A percentile compares a stretch with the other conserved stretches of the same genome.
phyloP scores from a whole-genome alignment of 2,329 filamentous ascomycete species.

The Madurella fahalii region DNA sequence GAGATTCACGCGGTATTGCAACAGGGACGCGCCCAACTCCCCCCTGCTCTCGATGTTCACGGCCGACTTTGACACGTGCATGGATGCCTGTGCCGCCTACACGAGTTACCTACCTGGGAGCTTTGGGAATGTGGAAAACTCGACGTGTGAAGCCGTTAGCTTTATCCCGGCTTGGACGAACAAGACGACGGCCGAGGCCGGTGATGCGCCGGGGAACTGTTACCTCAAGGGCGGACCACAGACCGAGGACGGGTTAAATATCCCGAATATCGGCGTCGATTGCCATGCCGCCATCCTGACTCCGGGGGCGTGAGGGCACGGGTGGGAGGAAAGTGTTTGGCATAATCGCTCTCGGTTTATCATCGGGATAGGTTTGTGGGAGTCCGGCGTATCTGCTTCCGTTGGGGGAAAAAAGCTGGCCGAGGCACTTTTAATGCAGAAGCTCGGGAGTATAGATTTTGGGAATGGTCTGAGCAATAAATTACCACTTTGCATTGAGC shows the following conservation, averaged over 20 bases:
- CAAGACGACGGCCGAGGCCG: slow-evolving; percentile 31
- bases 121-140: slow-evolving; percentile 29
- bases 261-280: slow-evolving; percentile 33
- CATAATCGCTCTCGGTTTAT: no score
- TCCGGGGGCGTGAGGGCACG: neutral
- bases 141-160: slow-evolving; percentile 37
- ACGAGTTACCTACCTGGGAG: slow-evolving; percentile 30
- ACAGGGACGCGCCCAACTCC: slow-evolving; percentile 36
- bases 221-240: slow-evolving; percentile 41
- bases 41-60: slow-evolving; percentile 41
- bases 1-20: slow-evolving; percentile 42
- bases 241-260: slow-evolving; percentile 28
- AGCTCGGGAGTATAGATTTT: no score
- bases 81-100: slow-evolving; percentile 45
- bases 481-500: no score
- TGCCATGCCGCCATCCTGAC: slow-evolving; percentile 35
- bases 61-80: slow-evolving; percentile 41
- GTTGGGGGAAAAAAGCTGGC: no score
- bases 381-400: no score
- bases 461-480: no score
- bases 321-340: neutral
- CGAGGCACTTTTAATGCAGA: no score
- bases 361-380: no score
- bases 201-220: slow-evolving; percentile 42
- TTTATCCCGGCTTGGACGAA: slow-evolving; percentile 43